Base-by-base conservation (phyloP, 2,329 filamentous ascomycete genomes). In the Penicillium crustosum region DNA sequence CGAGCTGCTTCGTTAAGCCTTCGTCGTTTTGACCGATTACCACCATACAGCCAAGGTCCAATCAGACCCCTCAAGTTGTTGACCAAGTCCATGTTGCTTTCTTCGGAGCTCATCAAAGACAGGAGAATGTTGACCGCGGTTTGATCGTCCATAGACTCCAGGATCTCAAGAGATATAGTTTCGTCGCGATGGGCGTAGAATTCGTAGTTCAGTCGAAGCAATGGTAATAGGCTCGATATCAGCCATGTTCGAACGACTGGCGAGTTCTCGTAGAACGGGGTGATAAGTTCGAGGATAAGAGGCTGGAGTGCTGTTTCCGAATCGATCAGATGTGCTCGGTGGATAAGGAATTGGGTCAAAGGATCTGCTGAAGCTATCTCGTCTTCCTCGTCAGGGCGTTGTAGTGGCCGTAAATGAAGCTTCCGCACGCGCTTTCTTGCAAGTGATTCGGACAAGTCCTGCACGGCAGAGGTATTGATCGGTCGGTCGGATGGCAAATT, bases 21-120 rank as follows among this genome's bases (percentile, higher is more conserved):
- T 56, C 82, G 78, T 59, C 83, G 76, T 72, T 86, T 86, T 33
- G 80, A 75, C 25, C 80, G 76, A 36, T 73, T 80, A 52, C 79
- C 77, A 15, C 86, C 86, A 67, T 83, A 84, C 63, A 87, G 82
- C 86, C 86, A 88, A 12, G 86, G 84, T 4, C 84, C 83, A 38
- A 87, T 79, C 23, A 88, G 71, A 5, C 82, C 79, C 61, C 81
- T 81, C 39, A 88, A 63, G 63, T 88, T 86, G 55, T 82, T 77
- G 23, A 78, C 79, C 47, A 82, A 60, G 54, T 78, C 73, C 58
- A 71, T 73, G 21, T 68, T 67, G 53, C 71, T 69, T 49, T 72
- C 68, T 15, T 70, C 64, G 25, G 71, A 51, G 48, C 70, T 67
- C 12, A 73, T 70, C 60, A 78, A 78, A 35, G 76, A 78, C 55